Evolutionary conservation across 2,329 filamentous ascomycete genomes (phyloP).

Genomic region (Sporothrix pseudoabietina): DNA sequence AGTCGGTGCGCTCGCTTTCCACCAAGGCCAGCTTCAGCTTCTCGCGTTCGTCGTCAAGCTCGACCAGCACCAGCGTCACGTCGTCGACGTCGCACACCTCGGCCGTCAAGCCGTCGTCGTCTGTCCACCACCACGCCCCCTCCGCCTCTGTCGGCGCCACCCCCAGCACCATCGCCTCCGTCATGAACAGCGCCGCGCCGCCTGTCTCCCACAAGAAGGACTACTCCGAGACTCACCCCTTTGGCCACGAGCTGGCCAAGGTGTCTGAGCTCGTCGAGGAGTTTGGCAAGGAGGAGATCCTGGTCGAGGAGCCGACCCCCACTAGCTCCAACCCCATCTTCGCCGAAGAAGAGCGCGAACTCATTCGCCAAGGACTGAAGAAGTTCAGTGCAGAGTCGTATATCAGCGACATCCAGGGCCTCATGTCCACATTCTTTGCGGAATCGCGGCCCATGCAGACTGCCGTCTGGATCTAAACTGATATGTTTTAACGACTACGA

Average conservation of each 20-base stretch:
- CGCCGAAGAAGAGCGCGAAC: constrained; percentile 73
- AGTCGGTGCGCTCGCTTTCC: constrained; percentile 56
- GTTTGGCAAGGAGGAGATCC: constrained; percentile 63
- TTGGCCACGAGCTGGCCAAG: constrained; percentile 86
- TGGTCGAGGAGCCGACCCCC: constrained; percentile 26
- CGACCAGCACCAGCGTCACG: constrained; percentile 52
- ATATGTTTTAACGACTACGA: background rate
- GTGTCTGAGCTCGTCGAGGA: constrained; percentile 93
- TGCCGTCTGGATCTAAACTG: constrained; percentile 53
- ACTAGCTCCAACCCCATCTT: constrained; percentile 39
- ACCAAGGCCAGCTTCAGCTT: constrained; percentile 60
- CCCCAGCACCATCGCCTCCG: constrained; percentile 31
- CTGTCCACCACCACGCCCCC: background rate
- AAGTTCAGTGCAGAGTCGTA: constrained; percentile 83
- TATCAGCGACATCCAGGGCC: constrained; percentile 71
- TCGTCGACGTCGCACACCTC: constrained; percentile 46
- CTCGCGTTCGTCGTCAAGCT: constrained; percentile 60
- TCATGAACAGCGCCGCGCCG: constrained; percentile 36
- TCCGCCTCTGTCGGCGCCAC: constrained; percentile 36
- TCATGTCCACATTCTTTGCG: constrained; percentile 65
- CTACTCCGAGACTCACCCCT: constrained; percentile 64
- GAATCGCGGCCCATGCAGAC: constrained; percentile 41
- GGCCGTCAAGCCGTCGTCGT: constrained; percentile 32
- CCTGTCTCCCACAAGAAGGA: constrained; percentile 46
- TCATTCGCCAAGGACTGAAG: constrained; percentile 69